phyloP scores from a whole-genome alignment of 73 alveolate genomes.

The Paramecium bursaria region DNA sequence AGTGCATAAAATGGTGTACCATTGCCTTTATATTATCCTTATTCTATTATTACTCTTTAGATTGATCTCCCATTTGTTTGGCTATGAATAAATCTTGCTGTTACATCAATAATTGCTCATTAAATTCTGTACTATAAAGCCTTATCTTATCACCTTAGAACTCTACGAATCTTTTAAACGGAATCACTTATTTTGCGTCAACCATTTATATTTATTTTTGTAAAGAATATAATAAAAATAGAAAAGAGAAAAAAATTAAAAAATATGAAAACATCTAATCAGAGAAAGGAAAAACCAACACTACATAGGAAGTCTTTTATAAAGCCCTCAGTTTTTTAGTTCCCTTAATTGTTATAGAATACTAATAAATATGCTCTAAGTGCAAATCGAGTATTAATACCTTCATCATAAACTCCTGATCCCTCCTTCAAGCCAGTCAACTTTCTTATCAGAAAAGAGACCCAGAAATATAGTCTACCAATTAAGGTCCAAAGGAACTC shows the following conservation, averaged over 20 bases:
- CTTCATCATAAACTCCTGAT: not conserved
- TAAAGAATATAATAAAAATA: not conserved
- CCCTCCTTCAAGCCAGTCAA: too few species aligned
- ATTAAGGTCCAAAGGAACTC: not conserved
- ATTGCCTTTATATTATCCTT: not conserved
- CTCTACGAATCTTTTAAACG: constrained; percentile 30
- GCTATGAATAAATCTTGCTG: not conserved
- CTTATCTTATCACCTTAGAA: not conserved
- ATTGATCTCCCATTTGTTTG: constrained; percentile 1
- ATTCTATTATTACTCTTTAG: not conserved
- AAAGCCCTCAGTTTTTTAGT: constrained; percentile 32
- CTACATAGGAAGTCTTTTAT: not conserved
- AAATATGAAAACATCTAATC: not conserved
- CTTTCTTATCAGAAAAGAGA: too few species aligned
- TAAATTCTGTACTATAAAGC: not conserved
- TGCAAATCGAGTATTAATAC: not conserved
- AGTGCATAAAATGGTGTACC: constrained; percentile 53
- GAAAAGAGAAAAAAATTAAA: not conserved
- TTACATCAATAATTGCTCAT: constrained; percentile 30
- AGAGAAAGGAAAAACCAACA: not conserved
- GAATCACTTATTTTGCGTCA: constrained; percentile 33
- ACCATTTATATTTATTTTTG: constrained; percentile 15
- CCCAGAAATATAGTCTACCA: too few species aligned
- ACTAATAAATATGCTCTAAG: constrained; percentile 13
- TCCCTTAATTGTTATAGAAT: constrained; percentile 10